These are phyloP conservation scores for Magnaporthales sp. DNA, from an alignment of 2,329 filamentous ascomycete genomes.

Conservation along the genomic window DNA sequence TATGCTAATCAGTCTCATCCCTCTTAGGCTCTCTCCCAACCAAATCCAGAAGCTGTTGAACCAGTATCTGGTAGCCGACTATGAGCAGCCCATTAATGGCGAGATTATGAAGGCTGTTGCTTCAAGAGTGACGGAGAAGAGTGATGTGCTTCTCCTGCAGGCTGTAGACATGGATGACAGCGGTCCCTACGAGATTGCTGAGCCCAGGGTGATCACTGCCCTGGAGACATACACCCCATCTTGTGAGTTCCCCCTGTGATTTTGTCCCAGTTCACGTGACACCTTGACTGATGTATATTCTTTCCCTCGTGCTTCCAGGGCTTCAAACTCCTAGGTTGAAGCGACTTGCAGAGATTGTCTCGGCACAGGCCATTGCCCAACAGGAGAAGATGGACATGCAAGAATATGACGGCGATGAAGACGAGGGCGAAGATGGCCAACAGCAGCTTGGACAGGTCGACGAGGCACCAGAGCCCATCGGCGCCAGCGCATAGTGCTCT, in stretches of 20 bases:
- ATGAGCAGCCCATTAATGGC: slow-evolving; percentile 98
- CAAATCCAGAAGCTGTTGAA: slow-evolving; percentile 99
- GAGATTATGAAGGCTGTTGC: slow-evolving; percentile 99
- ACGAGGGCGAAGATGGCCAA: slow-evolving; percentile 34
- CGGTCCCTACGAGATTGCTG: slow-evolving; percentile 95
- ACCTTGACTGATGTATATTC: neutral
- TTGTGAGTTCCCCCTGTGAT: slow-evolving; percentile 53
- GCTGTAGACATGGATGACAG: slow-evolving; percentile 99
- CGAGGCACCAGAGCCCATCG: slow-evolving; percentile 30
- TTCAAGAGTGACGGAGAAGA: slow-evolving; percentile 95
- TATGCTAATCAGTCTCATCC: neutral
- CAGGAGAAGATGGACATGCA: slow-evolving; percentile 70
- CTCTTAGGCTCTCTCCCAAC: slow-evolving; percentile 78
- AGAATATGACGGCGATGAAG: slow-evolving; percentile 34
- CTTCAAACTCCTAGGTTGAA: slow-evolving; percentile 93
- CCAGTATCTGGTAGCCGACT: slow-evolving; percentile 96
- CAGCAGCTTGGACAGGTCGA: slow-evolving; percentile 24
- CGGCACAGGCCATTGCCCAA: slow-evolving; percentile 90
- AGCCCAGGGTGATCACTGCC: slow-evolving; percentile 90
- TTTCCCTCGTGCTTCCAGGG: slow-evolving; percentile 43
- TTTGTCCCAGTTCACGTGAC: neutral
- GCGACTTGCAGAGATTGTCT: slow-evolving; percentile 95
- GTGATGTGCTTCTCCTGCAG: slow-evolving; percentile 84
- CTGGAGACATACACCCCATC: slow-evolving; percentile 97
- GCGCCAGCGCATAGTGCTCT: slow-evolving; percentile 25